Conservation (phyloP, 1,284 basidiomycete genomes). For the Exobasidium cylindrosporum region DNA sequence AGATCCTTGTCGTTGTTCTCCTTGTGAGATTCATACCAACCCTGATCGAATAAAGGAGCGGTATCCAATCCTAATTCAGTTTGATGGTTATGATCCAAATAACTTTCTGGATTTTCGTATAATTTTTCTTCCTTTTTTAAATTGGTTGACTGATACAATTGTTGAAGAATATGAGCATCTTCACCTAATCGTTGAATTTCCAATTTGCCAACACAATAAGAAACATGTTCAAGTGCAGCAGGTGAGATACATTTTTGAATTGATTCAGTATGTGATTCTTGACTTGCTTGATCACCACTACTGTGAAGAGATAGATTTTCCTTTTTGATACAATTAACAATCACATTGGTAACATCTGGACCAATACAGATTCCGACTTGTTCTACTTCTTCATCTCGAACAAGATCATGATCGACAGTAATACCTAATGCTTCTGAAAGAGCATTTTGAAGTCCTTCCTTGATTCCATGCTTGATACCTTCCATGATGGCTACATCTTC, state of each 20-base stretch:
- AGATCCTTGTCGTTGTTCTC: background rate
- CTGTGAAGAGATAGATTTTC: background rate
- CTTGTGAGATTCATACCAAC: background rate
- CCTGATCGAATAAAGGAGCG: background rate
- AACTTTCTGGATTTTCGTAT: background rate
- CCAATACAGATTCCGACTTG: background rate
- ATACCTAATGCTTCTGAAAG: background rate
- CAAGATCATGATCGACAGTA: background rate
- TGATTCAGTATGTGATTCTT: background rate
- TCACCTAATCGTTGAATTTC: background rate
- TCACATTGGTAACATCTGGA: background rate
- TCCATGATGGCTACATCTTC: background rate
- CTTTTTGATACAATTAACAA: background rate
- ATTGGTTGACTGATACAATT: background rate
- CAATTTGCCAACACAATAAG: background rate
- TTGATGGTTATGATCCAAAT: background rate
- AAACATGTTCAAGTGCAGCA: background rate
- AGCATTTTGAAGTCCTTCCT: background rate
- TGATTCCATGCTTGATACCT: background rate
- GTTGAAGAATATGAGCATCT: background rate
- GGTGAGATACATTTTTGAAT: background rate
- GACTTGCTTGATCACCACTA: background rate
- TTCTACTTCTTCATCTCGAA: background rate
- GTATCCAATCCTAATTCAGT: background rate
- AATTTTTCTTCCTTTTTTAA: background rate